Evolutionary conservation across 768 basidiomycete species (phyloP).

Genomic region (Hebeloma cylindrosporum): DNA sequence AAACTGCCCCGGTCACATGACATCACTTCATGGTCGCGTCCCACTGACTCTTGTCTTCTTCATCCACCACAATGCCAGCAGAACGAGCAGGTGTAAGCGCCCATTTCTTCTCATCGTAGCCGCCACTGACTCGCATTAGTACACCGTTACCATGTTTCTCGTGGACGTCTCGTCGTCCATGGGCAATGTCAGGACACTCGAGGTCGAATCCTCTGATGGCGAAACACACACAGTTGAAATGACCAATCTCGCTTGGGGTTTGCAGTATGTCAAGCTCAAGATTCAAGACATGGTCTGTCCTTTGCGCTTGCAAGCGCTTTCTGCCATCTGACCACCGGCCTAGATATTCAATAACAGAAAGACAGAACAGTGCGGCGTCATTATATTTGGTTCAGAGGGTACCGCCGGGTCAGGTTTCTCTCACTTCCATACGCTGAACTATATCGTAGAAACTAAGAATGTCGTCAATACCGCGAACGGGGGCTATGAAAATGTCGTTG

Average conservation of each 20-base stretch:
- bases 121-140: constrained; percentile 44
- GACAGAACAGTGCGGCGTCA: constrained; percentile 91
- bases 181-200: constrained; percentile 60
- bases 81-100: constrained; percentile 75
- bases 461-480: constrained; percentile 56
- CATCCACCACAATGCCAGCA: constrained; percentile 51
- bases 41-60: constrained; percentile 13
- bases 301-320: background rate
- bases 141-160: constrained; percentile 86
- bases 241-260: constrained; percentile 76
- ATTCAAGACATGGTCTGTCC: constrained; percentile 81
- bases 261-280: constrained; percentile 88
- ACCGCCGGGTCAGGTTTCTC: background rate
- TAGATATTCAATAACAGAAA: constrained; percentile 91
- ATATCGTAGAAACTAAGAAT: constrained; percentile 59
- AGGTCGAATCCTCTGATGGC: constrained; percentile 54
- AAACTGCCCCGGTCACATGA: constrained; percentile 30
- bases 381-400: constrained; percentile 85
- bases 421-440: constrained; percentile 4
- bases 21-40: constrained; percentile 36
- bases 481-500: constrained; percentile 73
- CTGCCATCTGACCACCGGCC: background rate
- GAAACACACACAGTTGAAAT: constrained; percentile 54
- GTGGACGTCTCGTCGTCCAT: constrained; percentile 88
- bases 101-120: background rate